Percentiles rank a stretch among this genome's conserved stretches.
Evolutionary conservation across 2,329 filamentous ascomycete species (phyloP).

Genomic region (Xylariaceae sp.): DNA sequence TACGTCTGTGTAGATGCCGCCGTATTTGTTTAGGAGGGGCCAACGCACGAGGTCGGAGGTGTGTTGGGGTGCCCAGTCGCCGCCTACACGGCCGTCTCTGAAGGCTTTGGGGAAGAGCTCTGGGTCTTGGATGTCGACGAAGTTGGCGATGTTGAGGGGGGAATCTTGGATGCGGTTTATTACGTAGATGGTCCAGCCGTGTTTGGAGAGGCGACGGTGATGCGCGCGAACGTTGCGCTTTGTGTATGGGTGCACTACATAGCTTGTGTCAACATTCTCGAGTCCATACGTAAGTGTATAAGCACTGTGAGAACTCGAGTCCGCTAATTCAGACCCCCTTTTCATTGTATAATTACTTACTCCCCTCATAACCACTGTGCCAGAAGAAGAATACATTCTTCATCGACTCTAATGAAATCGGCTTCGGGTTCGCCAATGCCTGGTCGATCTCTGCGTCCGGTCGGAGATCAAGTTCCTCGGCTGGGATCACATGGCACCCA

Average conservation of each 20-base stretch:
- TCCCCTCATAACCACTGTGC: constrained; percentile 44
- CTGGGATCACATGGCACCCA: constrained; percentile 40
- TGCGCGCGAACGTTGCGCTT: constrained; percentile 50
- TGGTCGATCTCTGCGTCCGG: constrained; percentile 43
- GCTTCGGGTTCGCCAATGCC: constrained; percentile 36
- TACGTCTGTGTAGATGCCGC: constrained; percentile 54
- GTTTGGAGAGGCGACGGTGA: constrained; percentile 46
- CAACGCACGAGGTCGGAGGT: constrained; percentile 54
- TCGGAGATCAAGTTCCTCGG: constrained; percentile 39
- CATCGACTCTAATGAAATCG: constrained; percentile 33
- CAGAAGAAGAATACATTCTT: constrained; percentile 58
- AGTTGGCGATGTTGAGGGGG: constrained; percentile 44
- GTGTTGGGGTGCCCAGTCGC: constrained; percentile 48
- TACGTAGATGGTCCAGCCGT: constrained; percentile 50
- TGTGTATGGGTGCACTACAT: constrained; percentile 43
- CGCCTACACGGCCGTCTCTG: constrained; percentile 42
- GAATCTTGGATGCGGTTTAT: constrained; percentile 42
- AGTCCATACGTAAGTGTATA: background rate
- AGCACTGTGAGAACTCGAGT: background rate
- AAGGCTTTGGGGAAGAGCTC: constrained; percentile 46
- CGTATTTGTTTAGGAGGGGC: constrained; percentile 51
- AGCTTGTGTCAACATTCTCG: constrained; percentile 1
- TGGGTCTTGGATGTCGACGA: constrained; percentile 42
- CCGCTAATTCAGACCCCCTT: background rate
- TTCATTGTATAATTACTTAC: constrained; percentile 4